These are phyloP conservation scores for Suillus weaverae DNA, from an alignment of 768 basidiomycete species.

Conservation along the genomic window DNA sequence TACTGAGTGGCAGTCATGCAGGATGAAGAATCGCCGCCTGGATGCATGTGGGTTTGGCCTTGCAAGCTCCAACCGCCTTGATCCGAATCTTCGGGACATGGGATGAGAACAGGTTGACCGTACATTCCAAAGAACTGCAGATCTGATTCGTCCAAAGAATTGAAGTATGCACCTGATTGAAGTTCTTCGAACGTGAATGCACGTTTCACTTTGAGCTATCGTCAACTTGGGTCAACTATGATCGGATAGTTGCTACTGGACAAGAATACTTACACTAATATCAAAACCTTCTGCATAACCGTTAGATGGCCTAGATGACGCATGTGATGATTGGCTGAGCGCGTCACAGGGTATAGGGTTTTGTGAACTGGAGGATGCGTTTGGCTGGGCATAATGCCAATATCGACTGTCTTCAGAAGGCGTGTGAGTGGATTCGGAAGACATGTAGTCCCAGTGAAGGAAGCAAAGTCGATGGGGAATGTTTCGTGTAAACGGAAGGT, in stretches of 20 bases:
- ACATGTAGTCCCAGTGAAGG: not conserved
- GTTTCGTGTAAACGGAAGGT: not conserved
- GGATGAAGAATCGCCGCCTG: not conserved
- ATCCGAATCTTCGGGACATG: conserved; percentile 22
- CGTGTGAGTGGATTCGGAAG: conserved; percentile 9
- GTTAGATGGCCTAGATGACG: not conserved
- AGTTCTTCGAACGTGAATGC: conserved; percentile 36
- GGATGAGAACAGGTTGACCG: conserved; percentile 34
- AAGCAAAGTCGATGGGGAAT: not conserved
- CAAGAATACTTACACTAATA: conserved; percentile 18
- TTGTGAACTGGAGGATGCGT: not conserved
- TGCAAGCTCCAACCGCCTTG: conserved; percentile 18
- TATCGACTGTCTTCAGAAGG: not conserved
- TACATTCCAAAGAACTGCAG: conserved; percentile 33
- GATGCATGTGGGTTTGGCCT: conserved; percentile 9
- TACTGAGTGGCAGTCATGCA: not conserved
- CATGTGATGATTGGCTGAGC: not conserved
- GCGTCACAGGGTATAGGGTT: not conserved
- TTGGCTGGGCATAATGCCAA: not conserved
- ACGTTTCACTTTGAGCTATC: conserved; percentile 31
- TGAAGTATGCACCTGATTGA: conserved; percentile 33
- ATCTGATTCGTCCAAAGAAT: conserved; percentile 32
- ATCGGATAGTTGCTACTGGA: not conserved
- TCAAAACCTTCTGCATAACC: conserved; percentile 25
- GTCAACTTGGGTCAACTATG: not conserved